Conservation (phyloP, 179 eudicot genomes). For the Spergularia azorica region DNA sequence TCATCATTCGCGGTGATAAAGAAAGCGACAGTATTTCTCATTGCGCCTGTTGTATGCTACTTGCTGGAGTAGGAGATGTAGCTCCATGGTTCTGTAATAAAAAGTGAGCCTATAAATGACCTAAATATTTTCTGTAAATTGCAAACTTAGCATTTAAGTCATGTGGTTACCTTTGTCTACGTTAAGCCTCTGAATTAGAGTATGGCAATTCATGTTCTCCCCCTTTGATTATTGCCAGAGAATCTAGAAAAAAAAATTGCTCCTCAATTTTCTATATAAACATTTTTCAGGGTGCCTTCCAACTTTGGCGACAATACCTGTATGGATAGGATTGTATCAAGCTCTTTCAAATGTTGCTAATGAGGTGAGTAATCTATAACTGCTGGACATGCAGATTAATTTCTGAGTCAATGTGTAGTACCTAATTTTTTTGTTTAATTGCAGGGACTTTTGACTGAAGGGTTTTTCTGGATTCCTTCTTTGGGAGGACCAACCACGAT, state of each 20-base stretch:
- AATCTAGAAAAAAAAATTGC: background rate
- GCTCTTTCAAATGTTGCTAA: slow-evolving; percentile 99
- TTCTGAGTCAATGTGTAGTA: background rate
- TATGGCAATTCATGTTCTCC: background rate
- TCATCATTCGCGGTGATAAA: background rate
- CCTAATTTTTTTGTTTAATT: slow-evolving; percentile 24
- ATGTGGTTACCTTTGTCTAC: background rate
- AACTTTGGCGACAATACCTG: slow-evolving; percentile 99
- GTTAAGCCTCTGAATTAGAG: background rate
- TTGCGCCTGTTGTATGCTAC: background rate
- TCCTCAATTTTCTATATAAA: slow-evolving; percentile 9
- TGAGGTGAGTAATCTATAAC: slow-evolving; percentile 55
- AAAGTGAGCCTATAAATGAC: background rate
- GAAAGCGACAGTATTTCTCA: background rate
- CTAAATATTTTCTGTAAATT: background rate
- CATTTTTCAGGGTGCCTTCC: slow-evolving; percentile 81
- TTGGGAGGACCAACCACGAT: slow-evolving; percentile 97
- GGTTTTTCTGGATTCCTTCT: slow-evolving; percentile 99
- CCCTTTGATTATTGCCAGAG: background rate
- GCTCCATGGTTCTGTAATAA: background rate
- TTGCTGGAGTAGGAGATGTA: slow-evolving; percentile 1
- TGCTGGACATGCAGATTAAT: background rate
- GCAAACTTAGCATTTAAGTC: background rate
- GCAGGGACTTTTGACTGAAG: slow-evolving; percentile 94
- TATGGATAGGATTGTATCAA: slow-evolving; percentile 96